A percentile compares a stretch with the other conserved stretches of the same genome.
These are phyloP conservation scores for Blastobotrys terrestris DNA, from an alignment of 805 yeast genomes.

Conservation along the genomic window DNA sequence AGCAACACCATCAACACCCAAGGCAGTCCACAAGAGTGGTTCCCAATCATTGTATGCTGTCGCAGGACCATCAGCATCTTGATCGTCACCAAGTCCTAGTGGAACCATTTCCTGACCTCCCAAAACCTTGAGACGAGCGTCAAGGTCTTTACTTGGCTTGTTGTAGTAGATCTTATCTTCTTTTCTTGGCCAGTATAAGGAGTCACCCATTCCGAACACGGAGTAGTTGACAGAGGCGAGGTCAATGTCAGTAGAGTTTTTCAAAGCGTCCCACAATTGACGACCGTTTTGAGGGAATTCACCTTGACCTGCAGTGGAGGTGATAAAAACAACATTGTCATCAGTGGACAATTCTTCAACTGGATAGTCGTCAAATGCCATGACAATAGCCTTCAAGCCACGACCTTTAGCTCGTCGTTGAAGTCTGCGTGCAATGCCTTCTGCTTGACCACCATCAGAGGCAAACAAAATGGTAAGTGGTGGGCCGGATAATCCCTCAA, in stretches of 20 bases:
- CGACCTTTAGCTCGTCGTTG: conserved; percentile 73
- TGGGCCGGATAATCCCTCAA: conserved; percentile 88
- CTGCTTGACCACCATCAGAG: conserved; percentile 89
- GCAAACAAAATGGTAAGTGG: conserved; percentile 83
- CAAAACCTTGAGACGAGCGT: conserved; percentile 54
- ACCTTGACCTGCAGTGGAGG: conserved; percentile 83
- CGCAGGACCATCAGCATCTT: conserved; percentile 90
- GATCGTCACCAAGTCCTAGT: conserved; percentile 91
- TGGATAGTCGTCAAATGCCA: conserved; percentile 66
- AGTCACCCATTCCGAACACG: conserved; percentile 75
- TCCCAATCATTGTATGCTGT: conserved; percentile 93
- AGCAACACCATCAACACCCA: conserved; percentile 77
- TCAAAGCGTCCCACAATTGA: conserved; percentile 65
- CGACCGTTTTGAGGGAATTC: conserved; percentile 82
- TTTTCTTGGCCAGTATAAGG: conserved; percentile 93
- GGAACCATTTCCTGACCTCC: conserved; percentile 72
- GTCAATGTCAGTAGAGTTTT: conserved; percentile 56
- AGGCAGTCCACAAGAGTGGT: conserved; percentile 73
- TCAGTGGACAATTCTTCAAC: conserved; percentile 69
- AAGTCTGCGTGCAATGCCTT: conserved; percentile 70
- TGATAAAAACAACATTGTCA: conserved; percentile 59
- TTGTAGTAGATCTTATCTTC: conserved; percentile 92
- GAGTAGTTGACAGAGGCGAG: conserved; percentile 51
- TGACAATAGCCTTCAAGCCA: conserved; percentile 61
- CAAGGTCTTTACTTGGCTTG: conserved; percentile 77